Conservation (phyloP, 2,329 filamentous ascomycete species). For the Botrytis sinoallii region DNA sequence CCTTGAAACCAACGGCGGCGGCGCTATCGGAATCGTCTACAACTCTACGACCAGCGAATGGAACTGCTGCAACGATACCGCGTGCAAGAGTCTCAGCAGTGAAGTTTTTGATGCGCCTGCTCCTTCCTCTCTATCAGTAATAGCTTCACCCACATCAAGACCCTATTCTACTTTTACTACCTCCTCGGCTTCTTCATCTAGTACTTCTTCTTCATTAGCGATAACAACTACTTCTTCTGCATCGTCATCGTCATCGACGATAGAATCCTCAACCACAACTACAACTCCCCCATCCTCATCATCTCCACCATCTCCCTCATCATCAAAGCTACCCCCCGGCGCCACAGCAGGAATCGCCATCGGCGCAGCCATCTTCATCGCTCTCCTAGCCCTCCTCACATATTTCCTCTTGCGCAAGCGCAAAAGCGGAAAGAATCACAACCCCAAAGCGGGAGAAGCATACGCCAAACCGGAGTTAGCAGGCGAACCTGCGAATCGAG, state of each 20-base stretch:
- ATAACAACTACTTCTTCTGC: not conserved
- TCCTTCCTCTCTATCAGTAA: not conserved
- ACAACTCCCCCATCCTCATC: not conserved
- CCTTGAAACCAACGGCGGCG: not conserved
- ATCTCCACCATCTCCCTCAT: not conserved
- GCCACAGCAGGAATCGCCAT: not conserved
- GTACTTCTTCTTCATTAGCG: not conserved
- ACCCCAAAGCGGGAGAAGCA: not conserved
- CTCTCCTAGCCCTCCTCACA: not conserved
- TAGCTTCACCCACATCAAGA: conserved; percentile 2
- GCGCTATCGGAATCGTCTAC: not conserved
- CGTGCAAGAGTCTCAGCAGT: conserved; percentile 1
- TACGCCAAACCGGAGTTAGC: not conserved
- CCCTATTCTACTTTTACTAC: not conserved
- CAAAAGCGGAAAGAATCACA: not conserved
- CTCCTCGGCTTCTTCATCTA: not conserved
- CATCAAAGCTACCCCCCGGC: not conserved
- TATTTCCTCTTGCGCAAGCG: not conserved
- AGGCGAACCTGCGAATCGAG: not conserved
- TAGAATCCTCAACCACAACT: not conserved
- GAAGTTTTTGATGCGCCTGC: not conserved
- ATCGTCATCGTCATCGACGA: not conserved
- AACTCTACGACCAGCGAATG: not conserved
- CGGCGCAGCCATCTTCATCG: not conserved
- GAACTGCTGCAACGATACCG: not conserved